These are phyloP conservation scores for Colletotrichum endophyticum DNA, from an alignment of 2,329 filamentous ascomycete genomes.

Conservation along the genomic window DNA sequence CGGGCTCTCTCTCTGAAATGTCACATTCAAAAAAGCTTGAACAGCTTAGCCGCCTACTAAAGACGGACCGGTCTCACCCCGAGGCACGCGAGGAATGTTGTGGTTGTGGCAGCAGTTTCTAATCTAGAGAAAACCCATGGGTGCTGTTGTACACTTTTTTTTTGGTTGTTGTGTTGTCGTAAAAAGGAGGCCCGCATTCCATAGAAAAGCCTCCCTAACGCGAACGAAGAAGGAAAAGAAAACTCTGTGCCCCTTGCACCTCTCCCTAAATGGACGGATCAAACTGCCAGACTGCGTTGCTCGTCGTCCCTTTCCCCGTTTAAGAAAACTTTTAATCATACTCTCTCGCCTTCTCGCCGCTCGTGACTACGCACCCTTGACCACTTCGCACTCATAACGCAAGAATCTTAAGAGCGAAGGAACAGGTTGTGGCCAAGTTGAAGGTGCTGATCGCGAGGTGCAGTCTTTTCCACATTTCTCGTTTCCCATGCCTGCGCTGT, in stretches of 20 bases:
- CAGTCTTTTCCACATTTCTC: not conserved
- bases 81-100: not conserved
- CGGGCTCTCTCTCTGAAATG: not conserved
- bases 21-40: not conserved
- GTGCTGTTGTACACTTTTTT: conserved; percentile 11
- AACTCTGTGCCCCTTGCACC: not conserved
- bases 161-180: not conserved
- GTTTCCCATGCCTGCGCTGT: not conserved
- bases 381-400: not conserved
- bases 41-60: not conserved
- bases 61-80: not conserved
- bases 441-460: not conserved
- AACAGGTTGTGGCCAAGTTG: not conserved
- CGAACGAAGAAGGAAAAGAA: not conserved
- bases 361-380: not conserved
- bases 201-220: not conserved
- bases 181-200: not conserved
- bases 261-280: not conserved
- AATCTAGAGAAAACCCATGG: not conserved
- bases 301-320: not conserved
- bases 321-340: not conserved
- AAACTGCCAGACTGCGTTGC: not conserved
- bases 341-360: not conserved
- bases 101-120: not conserved
- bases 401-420: not conserved